A percentile compares a stretch with the other conserved stretches of the same genome.
Evolutionary conservation across 106 monocot genomes (phyloP).

Genomic region (Posidonia australis): DNA sequence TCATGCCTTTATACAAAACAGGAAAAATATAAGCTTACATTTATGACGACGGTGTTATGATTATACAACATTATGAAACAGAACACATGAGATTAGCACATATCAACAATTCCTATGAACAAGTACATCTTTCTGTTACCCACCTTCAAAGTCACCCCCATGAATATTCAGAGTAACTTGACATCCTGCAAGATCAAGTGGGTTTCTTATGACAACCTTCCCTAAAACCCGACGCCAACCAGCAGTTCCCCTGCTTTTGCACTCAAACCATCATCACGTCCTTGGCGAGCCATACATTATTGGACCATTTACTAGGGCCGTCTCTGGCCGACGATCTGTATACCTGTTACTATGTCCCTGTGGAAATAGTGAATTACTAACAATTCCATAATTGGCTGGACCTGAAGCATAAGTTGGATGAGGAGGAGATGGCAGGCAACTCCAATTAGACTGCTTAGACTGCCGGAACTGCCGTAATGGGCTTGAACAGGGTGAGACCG

Average conservation of each 20-base stretch:
- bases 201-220: not conserved
- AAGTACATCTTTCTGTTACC: not conserved
- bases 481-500: constrained; percentile 68
- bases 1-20: constrained; percentile 4
- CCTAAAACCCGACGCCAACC: not conserved
- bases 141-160: constrained; percentile 5
- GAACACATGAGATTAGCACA: not conserved
- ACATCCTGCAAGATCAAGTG: not conserved
- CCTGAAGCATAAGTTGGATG: constrained; percentile 41
- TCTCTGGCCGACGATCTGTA: constrained; percentile 30
- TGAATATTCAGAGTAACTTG: constrained; percentile 2
- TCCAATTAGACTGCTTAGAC: constrained; percentile 48
- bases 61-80: not conserved
- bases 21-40: not conserved
- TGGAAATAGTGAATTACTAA: constrained; percentile 16
- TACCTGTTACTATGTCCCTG: constrained; percentile 8
- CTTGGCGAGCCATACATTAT: constrained; percentile 37
- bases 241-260: not conserved
- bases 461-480: constrained; percentile 53
- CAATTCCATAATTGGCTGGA: constrained; percentile 22
- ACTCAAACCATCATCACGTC: constrained; percentile 10
- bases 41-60: not conserved
- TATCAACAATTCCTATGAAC: constrained; percentile 6
- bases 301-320: constrained; percentile 11
- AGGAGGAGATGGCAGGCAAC: constrained; percentile 59